Conservation (phyloP, 2,329 filamentous ascomycete genomes). For the Dactylellina sp. region DNA sequence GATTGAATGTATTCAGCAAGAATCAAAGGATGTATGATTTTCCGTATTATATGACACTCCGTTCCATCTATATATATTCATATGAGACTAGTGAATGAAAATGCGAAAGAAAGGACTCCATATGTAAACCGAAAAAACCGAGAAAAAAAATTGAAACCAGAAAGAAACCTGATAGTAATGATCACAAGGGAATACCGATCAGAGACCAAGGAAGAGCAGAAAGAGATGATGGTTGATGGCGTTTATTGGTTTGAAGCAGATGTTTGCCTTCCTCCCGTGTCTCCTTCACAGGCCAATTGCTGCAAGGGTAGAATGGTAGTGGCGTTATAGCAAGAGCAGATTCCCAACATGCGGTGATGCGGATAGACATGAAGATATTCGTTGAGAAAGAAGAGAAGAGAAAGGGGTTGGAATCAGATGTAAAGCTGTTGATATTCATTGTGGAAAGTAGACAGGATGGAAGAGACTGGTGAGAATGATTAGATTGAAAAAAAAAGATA, state of each 20-base stretch:
- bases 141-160: too few relatives aligned
- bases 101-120: background rate
- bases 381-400: too few relatives aligned
- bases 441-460: too few relatives aligned
- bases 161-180: too few relatives aligned
- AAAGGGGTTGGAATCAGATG: background rate
- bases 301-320: constrained; percentile 6
- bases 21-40: constrained; percentile 5
- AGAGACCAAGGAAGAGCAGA: background rate
- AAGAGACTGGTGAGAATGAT: background rate
- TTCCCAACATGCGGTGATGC: background rate
- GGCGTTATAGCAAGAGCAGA: constrained; percentile 7
- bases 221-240: background rate
- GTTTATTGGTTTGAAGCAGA: constrained; percentile 3
- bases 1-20: background rate
- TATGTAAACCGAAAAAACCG: background rate
- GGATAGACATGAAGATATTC: background rate
- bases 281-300: constrained; percentile 18
- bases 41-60: constrained; percentile 24
- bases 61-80: constrained; percentile 31
- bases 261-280: constrained; percentile 3
- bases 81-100: background rate
- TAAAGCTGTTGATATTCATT: background rate
- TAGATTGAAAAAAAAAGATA: background rate
- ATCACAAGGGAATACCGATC: too few relatives aligned